Evolutionary conservation across 495 filamentous ascomycete species (phyloP).

Genomic region (Aspergillus diversus): DNA sequence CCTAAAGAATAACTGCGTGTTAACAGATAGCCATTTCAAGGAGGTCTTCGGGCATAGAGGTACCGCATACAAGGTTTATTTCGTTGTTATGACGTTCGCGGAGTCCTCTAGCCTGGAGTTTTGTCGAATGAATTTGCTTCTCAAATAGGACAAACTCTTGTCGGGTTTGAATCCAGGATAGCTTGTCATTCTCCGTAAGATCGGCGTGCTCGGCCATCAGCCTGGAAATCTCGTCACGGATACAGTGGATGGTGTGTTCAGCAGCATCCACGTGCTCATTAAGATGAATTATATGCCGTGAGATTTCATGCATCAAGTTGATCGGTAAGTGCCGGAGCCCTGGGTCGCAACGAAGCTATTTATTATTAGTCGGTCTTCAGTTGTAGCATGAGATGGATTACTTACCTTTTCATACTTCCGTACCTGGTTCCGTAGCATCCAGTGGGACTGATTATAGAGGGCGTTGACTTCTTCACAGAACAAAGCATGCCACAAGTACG

Average conservation of each 20-base stretch:
- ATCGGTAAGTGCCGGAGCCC: not conserved
- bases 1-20: not conserved
- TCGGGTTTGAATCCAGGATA: slow-evolving; percentile 1
- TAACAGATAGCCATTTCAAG: not conserved
- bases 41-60: not conserved
- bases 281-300: not conserved
- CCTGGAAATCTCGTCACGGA: not conserved
- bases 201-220: not conserved
- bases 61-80: not conserved
- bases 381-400: not conserved
- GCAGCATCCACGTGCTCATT: not conserved
- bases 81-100: slow-evolving; percentile 2
- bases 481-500: slow-evolving; percentile 5
- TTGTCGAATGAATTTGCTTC: not conserved
- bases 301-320: not conserved
- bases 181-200: not conserved
- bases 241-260: not conserved
- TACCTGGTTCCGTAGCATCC: not conserved
- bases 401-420: not conserved
- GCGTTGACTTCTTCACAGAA: not conserved
- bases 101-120: not conserved
- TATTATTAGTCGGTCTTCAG: not conserved
- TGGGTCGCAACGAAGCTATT: not conserved
- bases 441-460: not conserved
- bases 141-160: not conserved